Conservation (phyloP, 495 filamentous ascomycete genomes). For the Cercophora newfieldiana region DNA sequence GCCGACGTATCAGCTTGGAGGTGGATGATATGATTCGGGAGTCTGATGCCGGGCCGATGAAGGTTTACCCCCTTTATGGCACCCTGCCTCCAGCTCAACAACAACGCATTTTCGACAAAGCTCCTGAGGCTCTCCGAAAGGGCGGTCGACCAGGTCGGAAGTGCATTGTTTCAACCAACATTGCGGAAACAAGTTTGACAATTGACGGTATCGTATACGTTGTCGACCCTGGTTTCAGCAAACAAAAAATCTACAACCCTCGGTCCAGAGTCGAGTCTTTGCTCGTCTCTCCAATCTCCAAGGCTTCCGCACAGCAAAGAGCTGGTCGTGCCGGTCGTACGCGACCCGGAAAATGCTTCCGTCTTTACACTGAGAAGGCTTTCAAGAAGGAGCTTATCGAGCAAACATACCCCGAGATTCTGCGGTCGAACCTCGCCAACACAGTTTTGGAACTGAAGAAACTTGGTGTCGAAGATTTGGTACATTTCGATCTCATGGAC, state of each 20-base stretch:
- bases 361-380: slow-evolving; percentile 90
- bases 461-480: slow-evolving; percentile 90
- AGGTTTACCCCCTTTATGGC: slow-evolving; percentile 92
- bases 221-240: slow-evolving; percentile 97
- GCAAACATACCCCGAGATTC: slow-evolving; percentile 93
- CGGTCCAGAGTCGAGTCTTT: slow-evolving; percentile 94
- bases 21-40: slow-evolving; percentile 88
- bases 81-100: slow-evolving; percentile 89
- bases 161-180: slow-evolving; percentile 93
- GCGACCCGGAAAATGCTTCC: slow-evolving; percentile 94
- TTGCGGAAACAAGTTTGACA: slow-evolving; percentile 95
- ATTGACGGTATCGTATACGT: slow-evolving; percentile 99
- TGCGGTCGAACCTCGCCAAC: slow-evolving; percentile 88
- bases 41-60: slow-evolving; percentile 84
- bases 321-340: slow-evolving; percentile 99
- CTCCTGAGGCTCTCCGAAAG: slow-evolving; percentile 67
- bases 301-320: slow-evolving; percentile 96
- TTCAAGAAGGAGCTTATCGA: slow-evolving; percentile 99
- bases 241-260: slow-evolving; percentile 99
- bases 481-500: slow-evolving; percentile 99
- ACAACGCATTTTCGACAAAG: slow-evolving; percentile 90
- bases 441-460: slow-evolving; percentile 98
- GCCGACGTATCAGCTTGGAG: slow-evolving; percentile 85
- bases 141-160: slow-evolving; percentile 91
- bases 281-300: slow-evolving; percentile 93